phyloP scores from a whole-genome alignment of 441 rosid genomes.

The Erysimum pusillum region DNA sequence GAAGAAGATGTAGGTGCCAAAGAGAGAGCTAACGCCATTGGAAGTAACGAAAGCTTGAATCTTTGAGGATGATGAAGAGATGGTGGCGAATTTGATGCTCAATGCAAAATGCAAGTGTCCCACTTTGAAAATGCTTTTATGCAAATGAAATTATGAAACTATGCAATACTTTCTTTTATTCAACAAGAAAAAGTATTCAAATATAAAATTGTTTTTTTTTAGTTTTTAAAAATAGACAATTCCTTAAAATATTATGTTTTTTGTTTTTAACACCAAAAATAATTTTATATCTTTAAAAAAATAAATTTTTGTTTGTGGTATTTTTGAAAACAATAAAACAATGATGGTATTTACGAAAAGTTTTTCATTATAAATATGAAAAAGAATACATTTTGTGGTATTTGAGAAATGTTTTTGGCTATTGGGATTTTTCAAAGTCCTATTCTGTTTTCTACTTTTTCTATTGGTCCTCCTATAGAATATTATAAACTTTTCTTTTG shows the following conservation, averaged over 20 bases:
- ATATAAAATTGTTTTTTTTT: too few species aligned
- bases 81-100: constrained; percentile 36
- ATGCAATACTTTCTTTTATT: too few species aligned
- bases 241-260: too few species aligned
- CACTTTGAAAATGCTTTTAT: constrained; percentile 26
- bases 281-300: too few species aligned
- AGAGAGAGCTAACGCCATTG: constrained; percentile 49
- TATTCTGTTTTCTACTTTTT: background rate
- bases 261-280: too few species aligned
- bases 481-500: background rate
- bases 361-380: too few species aligned
- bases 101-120: constrained; percentile 21
- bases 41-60: background rate
- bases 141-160: background rate
- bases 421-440: background rate
- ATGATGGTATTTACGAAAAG: too few species aligned
- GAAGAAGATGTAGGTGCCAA: constrained; percentile 45
- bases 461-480: constrained; percentile 19
- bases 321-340: too few species aligned
- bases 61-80: constrained; percentile 10
- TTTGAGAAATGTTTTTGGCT: background rate
- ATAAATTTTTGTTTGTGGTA: too few species aligned
- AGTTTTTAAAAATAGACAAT: too few species aligned
- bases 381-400: too few species aligned
- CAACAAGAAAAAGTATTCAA: too few species aligned